phyloP scores from a whole-genome alignment of 257 asterid genomes.

The Solanum neorickii region DNA sequence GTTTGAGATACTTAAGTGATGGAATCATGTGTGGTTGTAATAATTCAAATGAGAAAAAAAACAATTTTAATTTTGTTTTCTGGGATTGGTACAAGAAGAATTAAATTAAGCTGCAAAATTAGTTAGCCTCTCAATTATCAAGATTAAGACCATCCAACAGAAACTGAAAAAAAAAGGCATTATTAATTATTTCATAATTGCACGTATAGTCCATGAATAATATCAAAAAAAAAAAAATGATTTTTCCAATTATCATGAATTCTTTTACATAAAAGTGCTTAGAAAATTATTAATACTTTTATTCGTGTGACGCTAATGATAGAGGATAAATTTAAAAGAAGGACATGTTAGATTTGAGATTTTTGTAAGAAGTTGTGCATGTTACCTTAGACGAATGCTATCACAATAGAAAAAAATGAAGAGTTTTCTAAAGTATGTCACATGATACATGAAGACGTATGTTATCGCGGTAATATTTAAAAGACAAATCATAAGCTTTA shows the following conservation, averaged over 20 bases:
- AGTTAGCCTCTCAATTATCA: slow-evolving; percentile 19
- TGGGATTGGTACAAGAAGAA: slow-evolving; percentile 10
- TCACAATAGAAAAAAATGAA: background rate
- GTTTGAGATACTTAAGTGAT: slow-evolving; percentile 6
- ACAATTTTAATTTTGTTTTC: slow-evolving; percentile 12
- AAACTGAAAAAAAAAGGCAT: background rate
- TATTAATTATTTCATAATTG: background rate
- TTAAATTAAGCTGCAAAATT: slow-evolving; percentile 17
- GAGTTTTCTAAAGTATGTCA: background rate
- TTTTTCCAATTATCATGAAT: background rate
- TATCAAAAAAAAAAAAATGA: background rate
- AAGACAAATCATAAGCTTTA: background rate
- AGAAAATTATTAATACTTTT: background rate
- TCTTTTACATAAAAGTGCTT: background rate
- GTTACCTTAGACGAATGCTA: background rate
- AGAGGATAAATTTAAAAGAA: background rate
- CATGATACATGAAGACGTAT: background rate
- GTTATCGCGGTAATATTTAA: too few species aligned
- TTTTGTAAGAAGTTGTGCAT: background rate
- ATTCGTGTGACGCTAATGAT: background rate
- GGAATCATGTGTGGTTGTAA: slow-evolving; percentile 21
- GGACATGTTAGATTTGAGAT: background rate
- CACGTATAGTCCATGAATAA: background rate
- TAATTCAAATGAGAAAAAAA: slow-evolving; percentile 1
- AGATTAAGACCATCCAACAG: background rate